Percentiles rank a stretch among this genome's conserved stretches.
Conservation (phyloP, 1,284 basidiomycete genomes). For the Afroboletus lepidellus region DNA sequence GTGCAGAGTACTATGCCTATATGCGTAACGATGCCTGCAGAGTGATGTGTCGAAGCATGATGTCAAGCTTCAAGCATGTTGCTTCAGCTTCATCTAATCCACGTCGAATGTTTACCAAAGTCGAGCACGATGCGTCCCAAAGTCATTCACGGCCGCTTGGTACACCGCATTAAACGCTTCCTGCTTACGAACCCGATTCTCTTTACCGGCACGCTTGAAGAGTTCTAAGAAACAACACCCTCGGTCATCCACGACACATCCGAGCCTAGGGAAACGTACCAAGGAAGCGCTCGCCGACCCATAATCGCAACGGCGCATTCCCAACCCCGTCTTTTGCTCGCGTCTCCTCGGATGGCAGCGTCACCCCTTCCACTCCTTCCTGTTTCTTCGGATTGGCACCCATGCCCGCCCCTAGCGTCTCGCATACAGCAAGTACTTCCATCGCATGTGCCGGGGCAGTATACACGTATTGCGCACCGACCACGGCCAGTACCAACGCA, state of each 20-base stretch:
- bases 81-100: background rate
- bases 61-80: background rate
- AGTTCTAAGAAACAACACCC: constrained; percentile 41
- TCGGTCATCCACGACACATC: background rate
- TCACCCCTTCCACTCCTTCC: constrained; percentile 17
- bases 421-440: constrained; percentile 60
- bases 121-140: constrained; percentile 16
- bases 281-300: constrained; percentile 67
- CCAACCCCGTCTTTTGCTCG: constrained; percentile 39
- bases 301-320: constrained; percentile 62
- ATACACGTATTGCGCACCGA: constrained; percentile 66
- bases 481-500: constrained; percentile 62
- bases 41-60: too few species aligned
- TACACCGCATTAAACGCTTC: constrained; percentile 30
- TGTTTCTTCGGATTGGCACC: constrained; percentile 42
- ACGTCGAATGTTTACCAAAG: constrained; percentile 13
- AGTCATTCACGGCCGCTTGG: constrained; percentile 23
- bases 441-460: constrained; percentile 67
- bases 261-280: constrained; percentile 40
- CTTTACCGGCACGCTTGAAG: constrained; percentile 51
- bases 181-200: constrained; percentile 41
- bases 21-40: background rate
- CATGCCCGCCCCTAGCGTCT: constrained; percentile 66
- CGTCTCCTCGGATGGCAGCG: constrained; percentile 13
- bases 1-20: background rate